Base-by-base conservation (phyloP, 169 alveolate species). In the Plasmodium billcollinsi region DNA sequence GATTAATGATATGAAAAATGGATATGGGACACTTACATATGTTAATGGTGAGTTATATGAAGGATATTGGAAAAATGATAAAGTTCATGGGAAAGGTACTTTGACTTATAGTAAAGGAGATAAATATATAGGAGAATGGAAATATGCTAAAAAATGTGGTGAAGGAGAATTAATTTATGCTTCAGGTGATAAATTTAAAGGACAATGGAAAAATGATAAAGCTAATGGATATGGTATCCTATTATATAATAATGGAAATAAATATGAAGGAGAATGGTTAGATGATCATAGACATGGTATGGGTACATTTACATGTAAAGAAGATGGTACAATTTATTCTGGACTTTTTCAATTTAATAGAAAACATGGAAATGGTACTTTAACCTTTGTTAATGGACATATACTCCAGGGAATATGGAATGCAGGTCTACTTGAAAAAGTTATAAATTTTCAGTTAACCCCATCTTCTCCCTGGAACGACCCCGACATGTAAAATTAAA, bases 181-280 rank as follows among this genome's bases (percentile, higher is more conserved):
- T 8, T 97, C 97, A 74, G 98, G 98, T 71, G 99, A 97, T 90
- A 88, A 95, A 65, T 96, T 95, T 72, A 94, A 91, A 65, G 97
- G 97, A 50, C 88, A 96, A 85, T 97, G 99, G 99, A 95, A 92
- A 39, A 98, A 97, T 75, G 99, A 98, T 90, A 94, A 97, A 70
- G 99, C 99, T 3, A 95, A 97, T 72, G 99, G 99, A 9, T 94
- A 92, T 71, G 99, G 99, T 0, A 94, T 95, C 4, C 96, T 96
- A 75, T 92, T 93, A 49, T 97, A 97, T 71, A 94, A 98, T 7
- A 98, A 97, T 83, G 99, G 99, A 21, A 97, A 97, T 78, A 93
- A 96, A 52, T 97, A 97, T 76, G 97, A 94, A 72, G 99, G 99
- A 6, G 97, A 97, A 59, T 97, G 99, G 99, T 90, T 93, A 11